Conservation (phyloP, 768 basidiomycete genomes). For the Termitomyces heimii region DNA sequence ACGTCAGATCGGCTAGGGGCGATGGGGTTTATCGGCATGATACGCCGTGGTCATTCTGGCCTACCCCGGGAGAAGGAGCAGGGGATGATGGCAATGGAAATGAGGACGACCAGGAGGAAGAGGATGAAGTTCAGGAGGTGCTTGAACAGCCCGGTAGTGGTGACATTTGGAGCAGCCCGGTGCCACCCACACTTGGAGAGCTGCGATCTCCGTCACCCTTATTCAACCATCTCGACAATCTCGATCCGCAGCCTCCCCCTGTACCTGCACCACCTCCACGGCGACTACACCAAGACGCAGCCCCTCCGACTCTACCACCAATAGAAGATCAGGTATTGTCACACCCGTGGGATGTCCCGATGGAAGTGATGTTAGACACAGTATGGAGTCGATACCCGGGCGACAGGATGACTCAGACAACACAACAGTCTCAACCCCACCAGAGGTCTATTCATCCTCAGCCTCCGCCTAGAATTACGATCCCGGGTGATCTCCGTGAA, state of each 20-base stretch:
- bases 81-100: background rate
- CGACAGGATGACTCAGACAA: background rate
- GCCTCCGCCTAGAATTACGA: background rate
- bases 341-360: background rate
- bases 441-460: too few species aligned
- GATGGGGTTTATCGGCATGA: background rate
- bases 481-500: background rate
- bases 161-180: constrained; percentile 3
- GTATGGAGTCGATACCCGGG: background rate
- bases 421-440: too few species aligned
- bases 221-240: constrained; percentile 7
- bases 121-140: constrained; percentile 3
- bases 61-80: background rate
- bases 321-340: constrained; percentile 6
- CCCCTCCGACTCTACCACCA: constrained; percentile 12
- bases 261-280: background rate
- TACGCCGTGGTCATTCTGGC: constrained; percentile 1
- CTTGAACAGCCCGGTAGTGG: background rate
- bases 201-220: constrained; percentile 12
- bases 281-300: background rate
- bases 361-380: constrained; percentile 4
- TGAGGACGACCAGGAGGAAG: background rate
- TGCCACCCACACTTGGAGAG: constrained; percentile 9
- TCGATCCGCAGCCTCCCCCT: background rate
- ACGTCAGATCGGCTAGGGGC: background rate